Conservation (phyloP, 176 grass and related monocot genomes). For the Raddia distichophylla region DNA sequence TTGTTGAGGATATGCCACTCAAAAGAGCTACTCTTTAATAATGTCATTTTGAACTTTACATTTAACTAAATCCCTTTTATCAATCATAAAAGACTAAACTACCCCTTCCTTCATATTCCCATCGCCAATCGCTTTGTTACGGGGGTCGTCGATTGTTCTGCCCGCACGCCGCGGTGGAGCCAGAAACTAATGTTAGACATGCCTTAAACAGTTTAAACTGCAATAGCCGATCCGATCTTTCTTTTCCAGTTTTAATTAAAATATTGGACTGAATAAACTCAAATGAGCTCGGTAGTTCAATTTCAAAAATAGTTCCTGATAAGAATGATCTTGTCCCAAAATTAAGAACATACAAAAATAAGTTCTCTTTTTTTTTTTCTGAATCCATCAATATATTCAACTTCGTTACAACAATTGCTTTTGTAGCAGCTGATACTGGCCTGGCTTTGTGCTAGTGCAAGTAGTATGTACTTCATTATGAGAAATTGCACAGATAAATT, state of each 20-base stretch:
- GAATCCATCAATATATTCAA: background rate
- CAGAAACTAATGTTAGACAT: background rate
- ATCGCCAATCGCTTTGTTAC: too few relatives aligned
- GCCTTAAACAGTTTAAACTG: background rate
- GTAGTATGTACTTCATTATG: background rate
- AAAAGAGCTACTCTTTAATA: too few relatives aligned
- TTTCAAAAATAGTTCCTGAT: constrained; percentile 3
- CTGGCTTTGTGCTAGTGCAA: constrained; percentile 11
- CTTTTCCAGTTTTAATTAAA: background rate
- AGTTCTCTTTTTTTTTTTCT: background rate
- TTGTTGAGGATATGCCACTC: too few relatives aligned
- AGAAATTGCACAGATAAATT: constrained; percentile 2
- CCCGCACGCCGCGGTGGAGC: too few relatives aligned
- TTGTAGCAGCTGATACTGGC: constrained; percentile 1
- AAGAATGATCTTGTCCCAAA: background rate
- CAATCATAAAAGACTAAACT: too few relatives aligned
- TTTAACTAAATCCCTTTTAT: too few relatives aligned
- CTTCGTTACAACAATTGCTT: background rate
- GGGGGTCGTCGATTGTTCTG: too few relatives aligned
- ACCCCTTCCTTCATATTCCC: too few relatives aligned
- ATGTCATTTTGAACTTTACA: too few relatives aligned
- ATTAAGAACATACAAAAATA: background rate
- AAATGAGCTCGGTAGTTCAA: background rate
- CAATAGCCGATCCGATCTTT: background rate
- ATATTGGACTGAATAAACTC: background rate